Base-by-base conservation (phyloP, 208 protist genomes). In the Lotmaria passim region DNA sequence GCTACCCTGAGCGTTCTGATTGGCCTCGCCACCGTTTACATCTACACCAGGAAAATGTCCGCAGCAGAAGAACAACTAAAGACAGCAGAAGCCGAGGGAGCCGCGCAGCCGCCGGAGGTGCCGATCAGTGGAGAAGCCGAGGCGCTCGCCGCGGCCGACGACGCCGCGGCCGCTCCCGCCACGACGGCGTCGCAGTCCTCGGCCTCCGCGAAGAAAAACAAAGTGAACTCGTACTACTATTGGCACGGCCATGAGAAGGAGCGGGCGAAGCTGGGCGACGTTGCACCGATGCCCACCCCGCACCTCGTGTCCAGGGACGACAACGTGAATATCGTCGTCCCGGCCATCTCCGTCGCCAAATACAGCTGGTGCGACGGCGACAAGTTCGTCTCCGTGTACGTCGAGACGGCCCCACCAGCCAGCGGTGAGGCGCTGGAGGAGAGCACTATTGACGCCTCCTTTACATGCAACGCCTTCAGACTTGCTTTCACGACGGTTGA, bases 221-320 rank as follows among this genome's bases (percentile, higher is more conserved):
- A 68, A 43, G 51, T 48, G 26, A 93, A 87, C 73, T 87, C 71
- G 14, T 96, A 96, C 66, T 93, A 96, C 61, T 96, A 96, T 60
- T 96, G 88, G 88, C 91, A 96, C 70, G 76, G 82, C 1, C 91
- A 96, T 64, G 88, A 91, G 56, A 93, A 93, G 75, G 83, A 93
- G 44, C 81, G 91, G 2, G 89, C 89, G 7, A 84, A 81, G 72
- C 75, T 87, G 15, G 91, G 91, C 17, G 91, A 96, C 65, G 89
- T 94, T 3, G 91, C 91, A 19, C 86, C 91, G 52, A 75, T 92
- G 81, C 86, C 89, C 11, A 82, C 67, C 23, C 91, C 86, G 10
- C 61, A 83, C 12, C 64, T 96, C n/a, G 81, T 96, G 24, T 83
- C 67, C 11, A 73, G 82, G 69, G 52, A 68, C 17, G 82, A 73